Evolutionary conservation across 179 eudicot species (phyloP), one percentile per base, ranked within the genome.

Genomic region (Monotropa hypopitys): DNA sequence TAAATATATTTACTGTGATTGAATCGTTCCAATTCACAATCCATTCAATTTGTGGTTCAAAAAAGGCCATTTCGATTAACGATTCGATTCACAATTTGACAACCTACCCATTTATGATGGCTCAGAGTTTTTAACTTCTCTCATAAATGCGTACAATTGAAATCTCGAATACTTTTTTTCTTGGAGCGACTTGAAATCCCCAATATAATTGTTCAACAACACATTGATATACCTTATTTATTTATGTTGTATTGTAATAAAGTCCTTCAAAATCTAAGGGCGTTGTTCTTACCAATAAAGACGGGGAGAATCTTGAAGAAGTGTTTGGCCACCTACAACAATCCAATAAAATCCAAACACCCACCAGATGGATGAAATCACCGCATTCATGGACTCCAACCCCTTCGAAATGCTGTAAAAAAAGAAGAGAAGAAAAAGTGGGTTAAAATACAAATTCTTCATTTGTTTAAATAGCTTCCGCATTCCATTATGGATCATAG

Each of bases 361-460:
- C 93, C 93, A 91, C 96, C 93, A 91, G 76, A 91, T 80, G 33
- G 90, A 91, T 53, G 90, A 91, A 43, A 87, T 82, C 76, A 89
- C 78, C 28, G 91, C 84, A 69, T 88, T 87, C 43, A 83, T 68
- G 10, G 90, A 86, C 78, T 91, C 90, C 78, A 91, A 61, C 83
- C 81, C 84, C 86, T 87, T 88, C 71, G 83, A 47, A 77, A 88
- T 74, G 73, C 95, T 90, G 90, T 51, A 81, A 33, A 81, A 61
- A 6, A 40, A 75, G n/a, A 73, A 68, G 40, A 5, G 40, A 20
- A 59, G 11, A 0, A 11, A 26, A 59, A 28, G 28, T 57, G 2
- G 2, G 33, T 43, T 51, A 76, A 42, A 51, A 45, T 43, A 59
- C 20, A 18, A 38, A 73, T 54, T 43, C 49, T 78, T 76, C 9